Conservation (phyloP, 1,284 basidiomycete species). For the Ustilago tritici region DNA sequence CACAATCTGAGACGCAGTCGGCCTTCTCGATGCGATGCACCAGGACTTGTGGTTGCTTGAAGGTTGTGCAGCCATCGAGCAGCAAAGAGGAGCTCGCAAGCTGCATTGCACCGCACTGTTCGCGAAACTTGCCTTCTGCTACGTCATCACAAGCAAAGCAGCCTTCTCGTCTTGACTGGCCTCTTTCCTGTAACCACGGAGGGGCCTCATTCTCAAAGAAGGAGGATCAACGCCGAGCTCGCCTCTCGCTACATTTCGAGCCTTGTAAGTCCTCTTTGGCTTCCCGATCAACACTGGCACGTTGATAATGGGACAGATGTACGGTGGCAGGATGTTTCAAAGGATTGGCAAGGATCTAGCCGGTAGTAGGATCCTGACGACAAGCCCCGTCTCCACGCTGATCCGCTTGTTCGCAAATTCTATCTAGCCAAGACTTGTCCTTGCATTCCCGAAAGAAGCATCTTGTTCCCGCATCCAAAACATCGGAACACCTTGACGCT, state of each 20-base stretch:
- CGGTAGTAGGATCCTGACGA: neutral
- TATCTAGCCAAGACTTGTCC: neutral
- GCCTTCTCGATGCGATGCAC: neutral
- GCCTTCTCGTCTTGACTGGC: neutral
- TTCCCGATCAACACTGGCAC: neutral
- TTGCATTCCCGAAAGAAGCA: conserved; percentile 5
- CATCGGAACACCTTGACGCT: neutral
- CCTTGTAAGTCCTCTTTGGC: neutral
- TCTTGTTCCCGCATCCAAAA: neutral
- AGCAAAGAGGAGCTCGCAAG: neutral
- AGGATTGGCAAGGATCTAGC: neutral
- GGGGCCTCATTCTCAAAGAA: neutral
- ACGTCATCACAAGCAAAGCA: neutral
- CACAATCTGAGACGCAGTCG: too few species aligned
- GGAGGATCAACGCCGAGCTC: neutral
- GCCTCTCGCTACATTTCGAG: neutral
- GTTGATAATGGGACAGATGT: neutral
- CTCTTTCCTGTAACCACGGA: neutral
- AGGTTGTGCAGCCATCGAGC: neutral
- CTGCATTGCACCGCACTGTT: neutral
- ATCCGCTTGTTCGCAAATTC: neutral
- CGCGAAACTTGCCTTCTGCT: neutral
- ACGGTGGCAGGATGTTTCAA: too few species aligned
- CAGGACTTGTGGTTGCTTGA: neutral
- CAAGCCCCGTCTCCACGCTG: conserved; percentile 9